Base-by-base conservation (phyloP, 805 yeast species). In the Saccharomycopsis fibuligera region DNA sequence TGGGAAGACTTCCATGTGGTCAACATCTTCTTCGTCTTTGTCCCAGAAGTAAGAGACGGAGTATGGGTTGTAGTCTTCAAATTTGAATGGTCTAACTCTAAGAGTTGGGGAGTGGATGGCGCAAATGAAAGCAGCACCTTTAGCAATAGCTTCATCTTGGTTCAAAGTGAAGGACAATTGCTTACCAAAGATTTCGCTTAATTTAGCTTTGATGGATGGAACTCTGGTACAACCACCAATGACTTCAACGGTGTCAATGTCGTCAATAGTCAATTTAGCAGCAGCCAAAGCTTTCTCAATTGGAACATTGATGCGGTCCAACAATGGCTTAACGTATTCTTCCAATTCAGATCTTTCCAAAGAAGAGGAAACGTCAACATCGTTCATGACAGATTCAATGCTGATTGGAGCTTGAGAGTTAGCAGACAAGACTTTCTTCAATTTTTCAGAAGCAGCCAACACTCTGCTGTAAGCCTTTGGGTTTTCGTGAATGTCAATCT, bases 171-270 rank as follows among this genome's bases (percentile, higher is more conserved):
- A 85, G 36, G 96, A 86, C 65, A 93, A 75, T 61, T 74, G 83
- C 73, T 86, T 86, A 67, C 86, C 86, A 66, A 93, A 88, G 57
- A 86, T 75, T 64, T 83, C 86, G 59, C 84, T 59, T 60, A 93
- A 76, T 64, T 78, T 83, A 59, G 82, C 78, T 78, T 93, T 93
- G 66, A 93, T 75, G 48, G 86, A 72, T 66, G 99, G 99, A 58
- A 93, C 95, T 78, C 99, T 89, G 59, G 97, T 86, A 67, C 95
- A 86, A 60, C 99, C 99, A 74, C 99, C 99, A 65, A 93, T 84
- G 53, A 93, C 81, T 74, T 93, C 99, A 58, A 93, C 83, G 46
- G 89, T 80, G 70, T 90, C 96, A 53, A 93, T 70, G 53, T 90
- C 95, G 23, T 72, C 86, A 54, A 74, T 70, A 33, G 78, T 63